phyloP scores from a whole-genome alignment of 331 rosid genomes.

The Arachis monticola region DNA sequence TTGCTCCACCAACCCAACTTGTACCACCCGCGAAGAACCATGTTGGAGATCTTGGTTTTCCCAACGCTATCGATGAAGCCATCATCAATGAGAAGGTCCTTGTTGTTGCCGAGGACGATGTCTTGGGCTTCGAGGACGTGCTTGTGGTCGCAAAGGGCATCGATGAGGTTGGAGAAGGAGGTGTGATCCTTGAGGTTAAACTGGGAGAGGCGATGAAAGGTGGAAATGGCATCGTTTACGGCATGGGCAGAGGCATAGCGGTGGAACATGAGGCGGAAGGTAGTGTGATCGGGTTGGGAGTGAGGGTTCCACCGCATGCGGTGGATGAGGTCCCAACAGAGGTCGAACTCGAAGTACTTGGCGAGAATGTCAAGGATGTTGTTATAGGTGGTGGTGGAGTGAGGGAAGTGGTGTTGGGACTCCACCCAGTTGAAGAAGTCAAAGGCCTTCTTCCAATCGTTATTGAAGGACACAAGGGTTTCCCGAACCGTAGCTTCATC shows the following conservation, averaged over 20 bases:
- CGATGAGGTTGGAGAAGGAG: slow-evolving; percentile 67
- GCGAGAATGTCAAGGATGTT: slow-evolving; percentile 74
- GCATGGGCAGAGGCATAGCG: slow-evolving; percentile 72
- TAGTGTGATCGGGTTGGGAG: slow-evolving; percentile 68
- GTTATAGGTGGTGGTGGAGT: slow-evolving; percentile 74
- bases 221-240: slow-evolving; percentile 63
- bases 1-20: slow-evolving; percentile 89
- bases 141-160: slow-evolving; percentile 79
- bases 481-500: slow-evolving; percentile 56
- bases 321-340: slow-evolving; percentile 62
- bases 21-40: slow-evolving; percentile 83
- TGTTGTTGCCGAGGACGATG: slow-evolving; percentile 54
- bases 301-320: slow-evolving; percentile 62
- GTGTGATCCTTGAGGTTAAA: slow-evolving; percentile 73
- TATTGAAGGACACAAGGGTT: slow-evolving; percentile 67
- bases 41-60: slow-evolving; percentile 64
- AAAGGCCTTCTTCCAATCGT: slow-evolving; percentile 79
- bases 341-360: slow-evolving; percentile 79
- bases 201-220: slow-evolving; percentile 57
- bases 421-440: slow-evolving; percentile 84
- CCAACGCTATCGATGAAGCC: slow-evolving; percentile 8
- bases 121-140: slow-evolving; percentile 87
- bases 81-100: background rate
- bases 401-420: slow-evolving; percentile 47
- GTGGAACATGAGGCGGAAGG: slow-evolving; percentile 79